phyloP scores from a whole-genome alignment of 106 monocot genomes.

The Dendrobium officinale region DNA sequence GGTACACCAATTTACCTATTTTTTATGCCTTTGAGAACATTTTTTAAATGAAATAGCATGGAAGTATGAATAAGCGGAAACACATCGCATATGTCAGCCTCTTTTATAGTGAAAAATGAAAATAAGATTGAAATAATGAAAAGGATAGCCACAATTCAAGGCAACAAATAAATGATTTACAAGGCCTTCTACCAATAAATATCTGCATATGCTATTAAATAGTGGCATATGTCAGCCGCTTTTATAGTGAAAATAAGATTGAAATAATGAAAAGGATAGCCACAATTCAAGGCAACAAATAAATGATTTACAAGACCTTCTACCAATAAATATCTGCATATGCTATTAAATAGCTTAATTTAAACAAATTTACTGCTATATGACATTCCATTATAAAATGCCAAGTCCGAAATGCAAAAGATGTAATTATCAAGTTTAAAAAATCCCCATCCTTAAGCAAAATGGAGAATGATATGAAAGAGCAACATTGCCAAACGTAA shows the following conservation, averaged over 20 bases:
- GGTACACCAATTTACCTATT: background rate
- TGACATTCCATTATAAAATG: background rate
- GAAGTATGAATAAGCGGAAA: background rate
- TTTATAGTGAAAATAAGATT: too few relatives aligned
- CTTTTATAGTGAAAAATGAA: background rate
- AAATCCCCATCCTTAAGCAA: background rate
- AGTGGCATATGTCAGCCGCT: background rate
- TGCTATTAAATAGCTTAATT: background rate
- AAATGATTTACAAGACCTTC: background rate
- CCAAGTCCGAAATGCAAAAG: background rate
- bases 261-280: too few relatives aligned
- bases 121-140: too few relatives aligned
- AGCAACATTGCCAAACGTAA: background rate
- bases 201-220: background rate
- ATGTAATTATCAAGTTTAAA: background rate
- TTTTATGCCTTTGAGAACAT: background rate
- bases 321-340: background rate
- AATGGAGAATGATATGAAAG: background rate
- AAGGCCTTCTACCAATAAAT: background rate
- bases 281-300: too few relatives aligned
- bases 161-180: background rate
- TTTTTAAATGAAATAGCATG: background rate
- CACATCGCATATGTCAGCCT: background rate
- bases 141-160: too few relatives aligned
- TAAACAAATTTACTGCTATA: background rate